Evolutionary conservation across 768 basidiomycete genomes (phyloP), one percentile per base, ranked within the genome.

Genomic region (Phanerochaete sordida): DNA sequence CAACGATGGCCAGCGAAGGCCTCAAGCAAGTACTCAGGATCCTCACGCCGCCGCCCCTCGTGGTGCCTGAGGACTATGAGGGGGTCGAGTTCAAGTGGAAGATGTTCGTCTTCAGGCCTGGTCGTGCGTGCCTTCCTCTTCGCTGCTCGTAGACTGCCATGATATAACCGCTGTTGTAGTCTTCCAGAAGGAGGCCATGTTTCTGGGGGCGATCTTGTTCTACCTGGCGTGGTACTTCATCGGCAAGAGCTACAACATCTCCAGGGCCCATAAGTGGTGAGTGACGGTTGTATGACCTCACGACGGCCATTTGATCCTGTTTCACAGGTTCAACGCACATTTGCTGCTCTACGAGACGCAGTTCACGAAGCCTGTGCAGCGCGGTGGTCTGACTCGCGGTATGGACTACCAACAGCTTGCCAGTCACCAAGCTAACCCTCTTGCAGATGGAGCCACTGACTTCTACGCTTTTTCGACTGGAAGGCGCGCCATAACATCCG

Each of bases 381-480:
- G 75, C 4, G 84, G 83, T 11, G 67, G 64, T n/a, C 63, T 71
- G 12, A 64, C 63, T 11, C 62, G 63, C 39, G 69, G 69, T 70
- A 44, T n/a, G n/a, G n/a, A n/a, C n/a, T n/a, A n/a, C n/a, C n/a
- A n/a, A n/a, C n/a, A n/a, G n/a, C n/a, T n/a, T n/a, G n/a, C n/a
- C n/a, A n/a, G n/a, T n/a, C n/a, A n/a, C n/a, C n/a, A n/a, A n/a
- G n/a, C n/a, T n/a, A n/a, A n/a, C n/a, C n/a, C n/a, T n/a, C n/a
- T 43, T 33, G 58, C 78, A 43, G 93, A 94, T 66, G 92, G 91
- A 21, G 78, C 87, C 66, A 80, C 86, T 2, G 91, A 93, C 75
- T 90, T 86, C 69, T 91, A 93, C 77, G 80, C 81, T 69, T 97
- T 90, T 75, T 92, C 92, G 44, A 94, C 93, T 2, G 95, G 95